Conservation (phyloP, 2,329 filamentous ascomycete species). For the Stemphylium vesicarium region DNA sequence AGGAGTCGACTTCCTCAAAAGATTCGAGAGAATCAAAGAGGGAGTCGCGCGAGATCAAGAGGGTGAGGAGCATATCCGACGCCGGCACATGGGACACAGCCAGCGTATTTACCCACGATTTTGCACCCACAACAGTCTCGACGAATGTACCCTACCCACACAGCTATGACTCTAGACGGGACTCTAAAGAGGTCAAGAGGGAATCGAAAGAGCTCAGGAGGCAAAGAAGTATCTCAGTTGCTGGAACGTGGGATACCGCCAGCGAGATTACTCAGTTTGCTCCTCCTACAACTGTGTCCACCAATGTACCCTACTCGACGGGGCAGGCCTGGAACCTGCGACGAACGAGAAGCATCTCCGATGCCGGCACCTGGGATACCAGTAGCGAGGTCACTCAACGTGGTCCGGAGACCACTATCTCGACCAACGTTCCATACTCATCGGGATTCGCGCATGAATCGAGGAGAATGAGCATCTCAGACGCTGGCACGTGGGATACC, state of each 20-base stretch:
- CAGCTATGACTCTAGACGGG: conserved; percentile 8
- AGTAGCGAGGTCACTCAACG: conserved; percentile 13
- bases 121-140: conserved; percentile 24
- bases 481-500: conserved; percentile 9
- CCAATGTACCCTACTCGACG: conserved; percentile 11
- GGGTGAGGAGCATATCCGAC: conserved; percentile 23
- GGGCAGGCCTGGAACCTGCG: conserved; percentile 5
- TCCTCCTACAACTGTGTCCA: conserved; percentile 14
- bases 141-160: conserved; percentile 10
- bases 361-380: conserved; percentile 13
- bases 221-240: conserved; percentile 9
- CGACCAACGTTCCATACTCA: conserved; percentile 4
- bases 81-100: conserved; percentile 38
- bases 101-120: conserved; percentile 26
- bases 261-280: conserved; percentile 8
- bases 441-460: background rate
- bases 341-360: conserved; percentile 8
- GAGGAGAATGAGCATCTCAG: conserved; percentile 7
- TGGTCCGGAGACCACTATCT: conserved; percentile 2
- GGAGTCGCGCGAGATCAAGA: conserved; percentile 12
- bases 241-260: conserved; percentile 16
- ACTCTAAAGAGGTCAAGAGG: conserved; percentile 16
- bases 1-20: conserved; percentile 17
- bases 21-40: conserved; percentile 14
- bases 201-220: conserved; percentile 13